These are phyloP conservation scores for Candida coleopterorum DNA, from an alignment of 805 yeast genomes.

Conservation along the genomic window DNA sequence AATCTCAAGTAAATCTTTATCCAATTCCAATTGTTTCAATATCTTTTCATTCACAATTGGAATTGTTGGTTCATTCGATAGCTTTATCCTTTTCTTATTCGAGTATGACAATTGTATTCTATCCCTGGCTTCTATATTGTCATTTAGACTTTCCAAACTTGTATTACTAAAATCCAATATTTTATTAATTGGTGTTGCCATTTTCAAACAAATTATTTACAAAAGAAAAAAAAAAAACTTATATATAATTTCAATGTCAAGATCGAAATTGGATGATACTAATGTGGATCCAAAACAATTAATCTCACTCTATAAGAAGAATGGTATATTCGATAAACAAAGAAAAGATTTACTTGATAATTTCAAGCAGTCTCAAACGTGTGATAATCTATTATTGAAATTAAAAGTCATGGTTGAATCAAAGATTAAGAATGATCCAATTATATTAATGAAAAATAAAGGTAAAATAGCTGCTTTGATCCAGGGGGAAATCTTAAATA, in stretches of 20 bases:
- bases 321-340: constrained; percentile 46
- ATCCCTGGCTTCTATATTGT: neutral
- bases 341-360: constrained; percentile 39
- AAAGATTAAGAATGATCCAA: constrained; percentile 45
- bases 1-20: neutral
- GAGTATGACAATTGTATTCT: neutral
- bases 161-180: neutral
- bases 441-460: constrained; percentile 42
- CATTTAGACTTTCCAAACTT: neutral
- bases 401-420: constrained; percentile 40
- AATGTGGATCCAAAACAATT: constrained; percentile 33
- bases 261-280: neutral
- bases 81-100: constrained; percentile 1
- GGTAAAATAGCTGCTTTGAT: constrained; percentile 50
- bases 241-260: neutral
- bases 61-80: neutral
- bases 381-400: constrained; percentile 34
- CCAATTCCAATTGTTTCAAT: neutral
- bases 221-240: neutral
- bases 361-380: constrained; percentile 38
- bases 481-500: constrained; percentile 44
- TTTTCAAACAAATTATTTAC: no score
- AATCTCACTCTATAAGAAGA: constrained; percentile 40
- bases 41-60: neutral
- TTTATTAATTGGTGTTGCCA: neutral